Base-by-base conservation (phyloP, 345 rosid genomes). In the Abelmoschus esculentus region DNA sequence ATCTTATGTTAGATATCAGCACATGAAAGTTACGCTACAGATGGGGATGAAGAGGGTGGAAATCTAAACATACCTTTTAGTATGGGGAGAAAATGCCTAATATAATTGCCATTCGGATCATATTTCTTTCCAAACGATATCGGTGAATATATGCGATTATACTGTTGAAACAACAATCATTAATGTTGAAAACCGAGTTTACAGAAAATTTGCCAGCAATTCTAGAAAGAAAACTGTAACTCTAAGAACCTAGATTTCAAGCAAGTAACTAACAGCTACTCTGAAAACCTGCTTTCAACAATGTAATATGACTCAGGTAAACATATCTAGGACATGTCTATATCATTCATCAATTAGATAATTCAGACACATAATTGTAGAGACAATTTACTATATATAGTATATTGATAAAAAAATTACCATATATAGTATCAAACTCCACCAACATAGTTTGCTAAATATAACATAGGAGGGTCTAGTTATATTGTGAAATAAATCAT, bases 51-150 rank as follows among this genome's bases (percentile, higher is more conserved):
- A 26, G 61, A 7, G 66, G 57, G 14, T 36, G 42, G 54, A 58
- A 69, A 69, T 19, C 38, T 67, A 15, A 72, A 63, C n/a, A 44
- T 83, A 93, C 98, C 97, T 89, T 89, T 91, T 75, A 93, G 73
- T 29, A 88, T 80, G 0, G 97, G 98, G 42, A 93, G 89, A 78
- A 93, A 93, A 86, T 89, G 96, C 78, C 88, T 80, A 61, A 91
- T 80, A 68, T 83, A 91, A 77, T 89, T 82, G 28, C 97, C 98
- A 74, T 85, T 82, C 2, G 91, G 92, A 66, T 93, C 98, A 3
- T 88, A 91, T 79, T 91, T 93, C 89, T 88, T 93, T 59, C 96
- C 98, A 29, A 91, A 93, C 15, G 96, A 81, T 77, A 86, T 61
- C 15, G 96, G 98, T 8, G 98, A 93, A 69, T 93, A 93, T 36